Evolutionary conservation across 75 land plant species (phyloP).

Genomic region (Cupressus sempervirens): DNA sequence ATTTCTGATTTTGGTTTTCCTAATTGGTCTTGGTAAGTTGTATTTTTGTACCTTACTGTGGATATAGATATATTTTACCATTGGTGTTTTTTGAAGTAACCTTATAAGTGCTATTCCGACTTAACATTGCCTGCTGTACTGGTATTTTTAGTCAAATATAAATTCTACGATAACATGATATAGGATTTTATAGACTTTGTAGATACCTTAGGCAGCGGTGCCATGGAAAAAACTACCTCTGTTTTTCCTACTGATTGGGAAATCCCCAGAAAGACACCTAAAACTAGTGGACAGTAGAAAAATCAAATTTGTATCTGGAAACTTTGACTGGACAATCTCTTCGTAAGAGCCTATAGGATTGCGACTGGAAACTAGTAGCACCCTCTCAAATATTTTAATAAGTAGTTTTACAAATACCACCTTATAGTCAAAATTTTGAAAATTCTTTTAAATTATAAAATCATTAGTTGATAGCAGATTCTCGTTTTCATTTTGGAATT

Average conservation of each 20-base stretch:
- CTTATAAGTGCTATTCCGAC: background rate
- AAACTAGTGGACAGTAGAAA: background rate
- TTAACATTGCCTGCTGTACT: background rate
- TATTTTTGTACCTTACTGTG: background rate
- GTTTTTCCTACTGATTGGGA: background rate
- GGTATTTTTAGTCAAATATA: background rate
- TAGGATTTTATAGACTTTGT: background rate
- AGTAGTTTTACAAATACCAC: background rate
- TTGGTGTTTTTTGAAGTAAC: background rate
- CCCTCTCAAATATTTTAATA: background rate
- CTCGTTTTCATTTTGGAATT: no score
- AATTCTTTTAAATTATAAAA: no score
- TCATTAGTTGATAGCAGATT: no score
- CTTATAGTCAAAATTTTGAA: no score
- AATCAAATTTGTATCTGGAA: background rate
- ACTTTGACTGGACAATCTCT: background rate
- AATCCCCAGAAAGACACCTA: background rate
- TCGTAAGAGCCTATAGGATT: background rate
- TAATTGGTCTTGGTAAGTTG: slow-evolving; percentile 59
- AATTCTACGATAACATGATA: background rate
- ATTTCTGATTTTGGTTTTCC: slow-evolving; percentile 37
- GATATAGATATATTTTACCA: slow-evolving; percentile 5
- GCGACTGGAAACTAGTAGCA: background rate
- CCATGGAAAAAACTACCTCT: background rate
- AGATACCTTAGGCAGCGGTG: background rate